phyloP scores from a whole-genome alignment of 2,329 filamentous ascomycete genomes.

The Fusarium sp. region DNA sequence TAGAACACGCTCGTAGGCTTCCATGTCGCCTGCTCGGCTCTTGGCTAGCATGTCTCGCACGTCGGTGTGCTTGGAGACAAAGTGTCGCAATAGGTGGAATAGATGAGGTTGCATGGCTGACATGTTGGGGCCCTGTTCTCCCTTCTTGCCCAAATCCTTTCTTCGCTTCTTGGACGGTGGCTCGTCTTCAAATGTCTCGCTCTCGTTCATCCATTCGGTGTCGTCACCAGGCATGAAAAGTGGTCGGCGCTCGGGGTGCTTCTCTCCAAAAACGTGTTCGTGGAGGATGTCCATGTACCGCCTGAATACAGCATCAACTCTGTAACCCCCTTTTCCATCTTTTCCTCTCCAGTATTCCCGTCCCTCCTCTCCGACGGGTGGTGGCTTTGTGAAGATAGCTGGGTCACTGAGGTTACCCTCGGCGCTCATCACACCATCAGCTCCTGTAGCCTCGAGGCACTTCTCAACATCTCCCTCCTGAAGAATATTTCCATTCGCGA shows the following conservation, averaged over 20 bases:
- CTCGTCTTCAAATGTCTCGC: constrained; percentile 52
- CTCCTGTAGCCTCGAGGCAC: constrained; percentile 86
- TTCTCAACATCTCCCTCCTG: constrained; percentile 80
- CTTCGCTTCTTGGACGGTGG: constrained; percentile 66
- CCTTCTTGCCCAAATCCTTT: constrained; percentile 52
- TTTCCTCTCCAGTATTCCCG: constrained; percentile 88
- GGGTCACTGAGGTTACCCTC: constrained; percentile 96
- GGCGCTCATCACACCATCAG: constrained; percentile 94
- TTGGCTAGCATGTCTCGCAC: constrained; percentile 86
- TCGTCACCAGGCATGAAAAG: constrained; percentile 77
- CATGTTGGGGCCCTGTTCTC: constrained; percentile 71
- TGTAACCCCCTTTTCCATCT: constrained; percentile 84
- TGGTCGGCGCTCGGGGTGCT: constrained; percentile 75
- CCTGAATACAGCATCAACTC: constrained; percentile 87
- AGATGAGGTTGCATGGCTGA: constrained; percentile 89
- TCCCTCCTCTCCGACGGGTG: constrained; percentile 71
- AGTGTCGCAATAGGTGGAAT: constrained; percentile 88
- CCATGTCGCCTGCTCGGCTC: constrained; percentile 76
- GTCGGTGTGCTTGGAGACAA: constrained; percentile 83
- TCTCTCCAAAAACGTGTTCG: constrained; percentile 74
- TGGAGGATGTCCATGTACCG: constrained; percentile 94
- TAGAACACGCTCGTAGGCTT: constrained; percentile 81
- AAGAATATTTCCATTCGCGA: constrained; percentile 95
- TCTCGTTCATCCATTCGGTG: constrained; percentile 58
- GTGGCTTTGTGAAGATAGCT: constrained; percentile 80